Percentiles rank a stretch among this genome's conserved stretches.
Conservation (phyloP, 2,329 filamentous ascomycete genomes). For the Fusarium buharicum region DNA sequence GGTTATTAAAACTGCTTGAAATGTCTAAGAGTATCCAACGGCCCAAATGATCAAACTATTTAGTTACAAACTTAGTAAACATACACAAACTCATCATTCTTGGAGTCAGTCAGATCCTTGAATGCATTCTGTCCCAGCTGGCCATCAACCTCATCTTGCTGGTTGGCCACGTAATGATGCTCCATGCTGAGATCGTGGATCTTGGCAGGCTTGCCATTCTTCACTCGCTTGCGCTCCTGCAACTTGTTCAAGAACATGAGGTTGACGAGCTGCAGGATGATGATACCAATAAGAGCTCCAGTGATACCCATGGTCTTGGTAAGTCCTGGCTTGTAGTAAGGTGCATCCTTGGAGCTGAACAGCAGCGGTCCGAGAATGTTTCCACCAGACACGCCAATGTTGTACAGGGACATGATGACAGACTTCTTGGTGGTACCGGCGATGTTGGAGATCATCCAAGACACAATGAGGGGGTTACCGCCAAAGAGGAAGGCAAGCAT, state of each 20-base stretch:
- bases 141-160: conserved; percentile 9
- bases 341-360: conserved; percentile 67
- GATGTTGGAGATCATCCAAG: conserved; percentile 76
- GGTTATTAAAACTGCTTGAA: too few species aligned
- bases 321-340: conserved; percentile 67
- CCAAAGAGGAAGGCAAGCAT: conserved; percentile 73
- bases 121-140: conserved; percentile 62
- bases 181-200: conserved; percentile 72
- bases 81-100: conserved; percentile 76
- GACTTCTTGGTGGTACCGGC: conserved; percentile 75
- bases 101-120: conserved; percentile 70
- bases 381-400: conserved; percentile 69
- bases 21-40: too few species aligned
- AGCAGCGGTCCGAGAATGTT: conserved; percentile 75
- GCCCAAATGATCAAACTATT: not conserved
- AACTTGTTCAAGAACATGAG: conserved; percentile 66
- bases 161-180: conserved; percentile 50
- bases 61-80: conserved; percentile 57
- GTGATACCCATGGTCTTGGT: conserved; percentile 65
- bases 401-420: conserved; percentile 71
- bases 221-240: conserved; percentile 65
- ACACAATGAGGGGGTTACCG: conserved; percentile 71
- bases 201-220: conserved; percentile 68
- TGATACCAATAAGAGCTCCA: conserved; percentile 61
- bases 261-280: conserved; percentile 64